Conservation (phyloP, 2,329 filamentous ascomycete genomes). For the Paecilomyces formosus region DNA sequence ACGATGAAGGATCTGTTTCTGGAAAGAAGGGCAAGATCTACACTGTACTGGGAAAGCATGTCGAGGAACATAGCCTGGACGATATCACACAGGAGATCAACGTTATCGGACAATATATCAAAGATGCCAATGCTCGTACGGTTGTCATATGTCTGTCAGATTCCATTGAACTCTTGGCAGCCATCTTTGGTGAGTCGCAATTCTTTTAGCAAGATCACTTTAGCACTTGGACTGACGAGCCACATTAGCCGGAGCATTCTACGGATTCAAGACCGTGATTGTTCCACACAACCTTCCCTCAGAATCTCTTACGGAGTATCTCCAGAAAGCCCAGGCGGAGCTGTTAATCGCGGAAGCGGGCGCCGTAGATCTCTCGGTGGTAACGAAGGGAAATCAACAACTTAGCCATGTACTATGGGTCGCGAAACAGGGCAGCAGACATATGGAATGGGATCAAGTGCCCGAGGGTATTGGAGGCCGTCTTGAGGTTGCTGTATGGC, state of each 20-base stretch:
- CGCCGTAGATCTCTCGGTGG: conserved; percentile 69
- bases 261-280: conserved; percentile 75
- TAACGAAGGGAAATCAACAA: conserved; percentile 60
- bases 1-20: conserved; percentile 54
- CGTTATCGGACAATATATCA: conserved; percentile 70
- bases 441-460: conserved; percentile 92
- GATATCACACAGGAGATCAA: conserved; percentile 81
- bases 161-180: conserved; percentile 76
- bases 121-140: conserved; percentile 60
- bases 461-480: conserved; percentile 67
- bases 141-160: conserved; percentile 91
- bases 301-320: conserved; percentile 61
- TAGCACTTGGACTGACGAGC: conserved; percentile 7
- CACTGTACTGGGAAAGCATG: conserved; percentile 69
- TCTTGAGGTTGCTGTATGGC: conserved; percentile 84
- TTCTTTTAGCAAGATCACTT: neutral
- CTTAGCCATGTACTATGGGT: conserved; percentile 84
- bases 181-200: conserved; percentile 58
- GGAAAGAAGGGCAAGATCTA: conserved; percentile 63
- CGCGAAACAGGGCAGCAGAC: conserved; percentile 78
- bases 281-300: conserved; percentile 74
- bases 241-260: conserved; percentile 69
- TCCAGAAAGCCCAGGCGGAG: conserved; percentile 68
- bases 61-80: conserved; percentile 64
- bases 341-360: conserved; percentile 78